Percentiles rank a stretch among this genome's conserved stretches.
phyloP scores from a whole-genome alignment of 805 yeast species.

The Saccharomycopsis capsularis region DNA sequence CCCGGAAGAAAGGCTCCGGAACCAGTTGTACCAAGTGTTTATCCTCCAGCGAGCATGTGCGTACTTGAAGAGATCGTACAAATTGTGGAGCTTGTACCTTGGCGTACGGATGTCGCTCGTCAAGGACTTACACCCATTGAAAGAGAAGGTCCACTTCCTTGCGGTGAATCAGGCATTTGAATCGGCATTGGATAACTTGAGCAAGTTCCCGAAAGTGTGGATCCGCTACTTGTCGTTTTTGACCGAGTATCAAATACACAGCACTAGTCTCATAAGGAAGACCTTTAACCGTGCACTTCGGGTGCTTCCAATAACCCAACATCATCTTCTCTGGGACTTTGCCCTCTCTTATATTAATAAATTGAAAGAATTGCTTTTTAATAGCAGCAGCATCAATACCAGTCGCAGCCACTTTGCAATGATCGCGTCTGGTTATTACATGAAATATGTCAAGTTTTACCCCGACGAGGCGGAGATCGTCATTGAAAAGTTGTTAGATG shows the following conservation, averaged over 20 bases:
- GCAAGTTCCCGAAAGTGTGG: conserved; percentile 48
- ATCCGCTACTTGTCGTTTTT: conserved; percentile 40
- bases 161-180: conserved; percentile 41
- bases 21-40: conserved; percentile 34
- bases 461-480: conserved; percentile 29
- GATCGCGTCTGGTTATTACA: neutral
- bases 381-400: conserved; percentile 28
- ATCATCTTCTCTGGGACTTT: conserved; percentile 47
- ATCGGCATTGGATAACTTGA: conserved; percentile 36
- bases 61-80: conserved; percentile 38
- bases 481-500: conserved; percentile 30
- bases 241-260: conserved; percentile 25
- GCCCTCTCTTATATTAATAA: conserved; percentile 43
- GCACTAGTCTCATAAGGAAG: conserved; percentile 35
- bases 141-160: conserved; percentile 29
- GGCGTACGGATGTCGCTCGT: conserved; percentile 33
- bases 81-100: conserved; percentile 49
- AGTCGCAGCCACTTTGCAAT: conserved; percentile 17
- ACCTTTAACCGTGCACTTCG: conserved; percentile 46
- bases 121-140: conserved; percentile 27
- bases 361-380: conserved; percentile 36
- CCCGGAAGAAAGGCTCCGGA: conserved; percentile 22
- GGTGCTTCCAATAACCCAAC: conserved; percentile 44
- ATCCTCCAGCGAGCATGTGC: conserved; percentile 47
- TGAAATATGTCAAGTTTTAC: conserved; percentile 10